phyloP scores from a whole-genome alignment of 371 early-diverging fungal species.

The Rhizopus microsporus region DNA sequence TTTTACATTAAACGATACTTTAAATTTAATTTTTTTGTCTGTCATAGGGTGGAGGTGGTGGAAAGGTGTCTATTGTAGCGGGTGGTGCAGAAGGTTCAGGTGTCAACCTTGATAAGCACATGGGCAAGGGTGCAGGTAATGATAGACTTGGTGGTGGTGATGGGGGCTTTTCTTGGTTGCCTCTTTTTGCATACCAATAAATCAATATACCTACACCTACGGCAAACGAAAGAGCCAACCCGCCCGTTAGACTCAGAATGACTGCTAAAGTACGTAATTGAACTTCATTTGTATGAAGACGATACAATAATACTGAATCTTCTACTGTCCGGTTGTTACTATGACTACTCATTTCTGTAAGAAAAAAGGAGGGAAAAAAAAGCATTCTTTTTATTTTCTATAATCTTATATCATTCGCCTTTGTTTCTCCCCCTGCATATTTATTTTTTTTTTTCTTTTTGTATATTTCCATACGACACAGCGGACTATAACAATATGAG shows the following conservation, averaged over 20 bases:
- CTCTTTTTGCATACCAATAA: constrained; percentile 23
- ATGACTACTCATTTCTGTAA: background rate
- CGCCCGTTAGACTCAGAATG: constrained; percentile 24
- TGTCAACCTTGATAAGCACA: background rate
- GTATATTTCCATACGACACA: constrained; percentile 16
- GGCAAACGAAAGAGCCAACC: constrained; percentile 24
- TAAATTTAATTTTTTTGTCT: constrained; percentile 8
- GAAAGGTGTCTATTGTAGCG: constrained; percentile 9
- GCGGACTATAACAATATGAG: constrained; percentile 10
- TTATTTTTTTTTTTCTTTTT: background rate
- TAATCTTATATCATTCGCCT: too few relatives aligned
- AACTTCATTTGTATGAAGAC: constrained; percentile 23
- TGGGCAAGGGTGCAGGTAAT: background rate
- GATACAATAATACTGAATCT: constrained; percentile 18
- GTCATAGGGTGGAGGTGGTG: constrained; percentile 2
- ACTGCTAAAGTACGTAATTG: constrained; percentile 27
- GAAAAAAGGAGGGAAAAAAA: background rate
- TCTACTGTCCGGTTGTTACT: constrained; percentile 7
- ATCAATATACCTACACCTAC: constrained; percentile 27
- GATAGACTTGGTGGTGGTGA: constrained; percentile 5
- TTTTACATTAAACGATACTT: constrained; percentile 9
- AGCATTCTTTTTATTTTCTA: background rate
- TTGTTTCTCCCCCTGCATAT: background rate
- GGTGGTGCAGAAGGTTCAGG: constrained; percentile 29
- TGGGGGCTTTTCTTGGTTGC: constrained; percentile 10